Percentiles rank a stretch among this genome's conserved stretches.
phyloP scores from a whole-genome alignment of 345 rosid genomes.

The Arabidopsis arenosa region DNA sequence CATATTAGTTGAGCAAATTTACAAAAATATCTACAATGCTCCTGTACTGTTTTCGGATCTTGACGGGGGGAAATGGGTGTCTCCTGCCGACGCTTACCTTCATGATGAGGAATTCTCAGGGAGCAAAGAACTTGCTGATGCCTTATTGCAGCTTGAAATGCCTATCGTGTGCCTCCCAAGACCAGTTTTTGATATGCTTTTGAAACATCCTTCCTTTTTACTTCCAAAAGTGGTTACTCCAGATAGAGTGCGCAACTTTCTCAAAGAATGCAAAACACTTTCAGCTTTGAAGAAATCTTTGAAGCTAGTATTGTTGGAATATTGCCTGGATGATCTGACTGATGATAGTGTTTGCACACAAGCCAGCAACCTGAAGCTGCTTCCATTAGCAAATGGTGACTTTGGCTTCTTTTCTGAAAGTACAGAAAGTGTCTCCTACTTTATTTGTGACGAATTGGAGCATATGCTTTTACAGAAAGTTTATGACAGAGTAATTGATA shows the following conservation, averaged over 20 bases:
- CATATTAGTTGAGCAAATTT: slow-evolving; percentile 80
- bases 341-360: slow-evolving; percentile 72
- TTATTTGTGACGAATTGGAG: slow-evolving; percentile 78
- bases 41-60: slow-evolving; percentile 72
- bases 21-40: slow-evolving; percentile 61
- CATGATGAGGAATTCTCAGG: slow-evolving; percentile 72
- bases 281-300: slow-evolving; percentile 55
- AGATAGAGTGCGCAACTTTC: slow-evolving; percentile 68
- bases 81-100: slow-evolving; percentile 84
- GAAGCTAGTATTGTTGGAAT: slow-evolving; percentile 83
- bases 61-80: slow-evolving; percentile 81
- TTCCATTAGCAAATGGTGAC: slow-evolving; percentile 87
- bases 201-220: slow-evolving; percentile 64
- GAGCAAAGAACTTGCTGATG: slow-evolving; percentile 80
- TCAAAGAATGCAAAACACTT: slow-evolving; percentile 62
- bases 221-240: slow-evolving; percentile 92
- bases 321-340: slow-evolving; percentile 90
- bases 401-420: slow-evolving; percentile 70
- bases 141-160: slow-evolving; percentile 77
- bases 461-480: slow-evolving; percentile 68
- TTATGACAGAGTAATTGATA: slow-evolving; percentile 73
- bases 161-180: slow-evolving; percentile 79
- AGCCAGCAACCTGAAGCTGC: slow-evolving; percentile 64
- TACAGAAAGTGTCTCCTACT: slow-evolving; percentile 61
- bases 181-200: slow-evolving; percentile 68